Percentiles rank a stretch among this genome's conserved stretches.
Evolutionary conservation across 2,329 filamentous ascomycete species (phyloP).

Genomic region (Dothiorella sarmentorum): DNA sequence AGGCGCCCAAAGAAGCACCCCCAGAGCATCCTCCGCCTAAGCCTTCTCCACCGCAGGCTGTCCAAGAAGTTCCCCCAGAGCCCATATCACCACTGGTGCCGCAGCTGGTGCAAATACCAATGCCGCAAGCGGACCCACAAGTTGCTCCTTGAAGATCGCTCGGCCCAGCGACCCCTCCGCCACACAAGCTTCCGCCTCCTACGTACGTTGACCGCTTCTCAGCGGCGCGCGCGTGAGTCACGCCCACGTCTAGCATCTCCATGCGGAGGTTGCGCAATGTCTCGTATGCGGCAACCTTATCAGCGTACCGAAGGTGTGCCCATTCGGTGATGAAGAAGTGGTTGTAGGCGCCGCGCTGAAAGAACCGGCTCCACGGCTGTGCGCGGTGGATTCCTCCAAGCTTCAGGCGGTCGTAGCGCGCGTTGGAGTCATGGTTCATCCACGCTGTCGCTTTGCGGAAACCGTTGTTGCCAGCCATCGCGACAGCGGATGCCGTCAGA

Average conservation of each 20-base stretch:
- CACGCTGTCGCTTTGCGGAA: not conserved
- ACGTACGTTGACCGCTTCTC: too few relatives aligned
- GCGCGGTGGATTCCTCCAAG: slow-evolving; percentile 45
- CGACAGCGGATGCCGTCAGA: not conserved
- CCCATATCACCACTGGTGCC: too few relatives aligned
- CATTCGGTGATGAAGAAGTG: slow-evolving; percentile 24
- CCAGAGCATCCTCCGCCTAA: too few relatives aligned
- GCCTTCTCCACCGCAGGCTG: too few relatives aligned
- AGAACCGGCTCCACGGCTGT: slow-evolving; percentile 41
- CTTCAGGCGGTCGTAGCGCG: slow-evolving; percentile 32
- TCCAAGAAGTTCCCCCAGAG: too few relatives aligned
- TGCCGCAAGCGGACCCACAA: too few relatives aligned
- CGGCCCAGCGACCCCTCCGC: too few relatives aligned
- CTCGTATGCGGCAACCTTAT: slow-evolving; percentile 22
- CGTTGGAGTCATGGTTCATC: not conserved
- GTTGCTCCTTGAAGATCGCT: too few relatives aligned
- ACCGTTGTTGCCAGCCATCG: not conserved
- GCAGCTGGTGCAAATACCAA: too few relatives aligned
- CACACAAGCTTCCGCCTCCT: too few relatives aligned
- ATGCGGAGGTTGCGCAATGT: slow-evolving; percentile 18
- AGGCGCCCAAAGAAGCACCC: too few relatives aligned
- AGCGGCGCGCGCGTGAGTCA: too few relatives aligned
- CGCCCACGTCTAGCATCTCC: not conserved
- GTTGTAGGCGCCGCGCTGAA: slow-evolving; percentile 30
- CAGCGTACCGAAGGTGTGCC: slow-evolving; percentile 18